Conservation (phyloP, 306 rosid genomes). For the Sindora glabra region DNA sequence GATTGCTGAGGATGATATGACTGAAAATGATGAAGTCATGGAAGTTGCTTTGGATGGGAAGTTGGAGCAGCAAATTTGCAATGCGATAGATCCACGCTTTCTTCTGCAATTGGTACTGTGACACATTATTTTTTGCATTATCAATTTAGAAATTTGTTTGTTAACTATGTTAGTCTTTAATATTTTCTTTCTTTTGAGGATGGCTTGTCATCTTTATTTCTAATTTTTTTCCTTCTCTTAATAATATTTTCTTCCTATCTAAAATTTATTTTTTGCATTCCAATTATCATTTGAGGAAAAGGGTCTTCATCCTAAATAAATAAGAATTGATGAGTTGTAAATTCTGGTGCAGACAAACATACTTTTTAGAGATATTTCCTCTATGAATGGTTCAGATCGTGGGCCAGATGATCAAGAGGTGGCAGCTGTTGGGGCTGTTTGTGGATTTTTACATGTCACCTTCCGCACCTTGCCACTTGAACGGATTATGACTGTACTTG, state of each 20-base stretch:
- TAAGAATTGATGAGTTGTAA: constrained; percentile 4
- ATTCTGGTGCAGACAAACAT: constrained; percentile 58
- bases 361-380: constrained; percentile 70
- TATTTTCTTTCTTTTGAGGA: too few species aligned
- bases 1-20: constrained; percentile 61
- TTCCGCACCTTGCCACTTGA: constrained; percentile 78
- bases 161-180: too few species aligned
- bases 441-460: constrained; percentile 78
- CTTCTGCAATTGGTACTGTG: constrained; percentile 91
- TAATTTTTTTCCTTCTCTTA: too few species aligned
- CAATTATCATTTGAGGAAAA: neutral
- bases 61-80: constrained; percentile 71
- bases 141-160: too few species aligned
- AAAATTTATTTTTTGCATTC: too few species aligned
- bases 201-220: too few species aligned
- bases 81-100: constrained; percentile 70
- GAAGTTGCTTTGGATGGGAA: constrained; percentile 51
- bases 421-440: constrained; percentile 81
- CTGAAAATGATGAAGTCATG: constrained; percentile 46
- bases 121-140: too few species aligned
- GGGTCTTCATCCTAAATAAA: neutral
- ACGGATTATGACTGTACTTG: constrained; percentile 85
- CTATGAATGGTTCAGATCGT: constrained; percentile 27
- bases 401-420: constrained; percentile 72
- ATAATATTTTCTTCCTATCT: too few species aligned